Evolutionary conservation across 1,284 basidiomycete genomes (phyloP), one percentile per base, ranked within the genome.

Genomic region (Puccinia hordei): DNA sequence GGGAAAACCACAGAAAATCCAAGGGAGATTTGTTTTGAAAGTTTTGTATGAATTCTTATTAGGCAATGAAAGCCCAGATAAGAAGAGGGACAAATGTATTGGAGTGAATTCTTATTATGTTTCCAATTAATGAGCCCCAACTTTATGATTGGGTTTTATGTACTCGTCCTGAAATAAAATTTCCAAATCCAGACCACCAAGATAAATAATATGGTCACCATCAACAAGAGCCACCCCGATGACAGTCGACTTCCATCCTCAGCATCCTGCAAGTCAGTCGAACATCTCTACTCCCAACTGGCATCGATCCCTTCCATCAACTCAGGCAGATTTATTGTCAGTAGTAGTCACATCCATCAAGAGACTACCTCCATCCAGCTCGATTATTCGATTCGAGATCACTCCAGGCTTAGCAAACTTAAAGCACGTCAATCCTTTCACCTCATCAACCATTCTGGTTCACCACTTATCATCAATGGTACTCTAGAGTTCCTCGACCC

Each of bases 251-350:
- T 24, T 4, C 3, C n/a, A 33, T 30, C 35, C 9, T n/a, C 35
- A 35, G 35, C 35, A 35, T 19, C 30, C 4, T 17, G 6, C 6
- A 15, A n/a, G 6, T n/a, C n/a, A n/a, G n/a, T n/a, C n/a, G 66
- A 69, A 22, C 41, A 33, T 27, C 66, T 75, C 38, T 75, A 75
- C 61, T 38, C 38, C 2, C 38, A 61, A 27, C 53, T 77, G 22
- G 75, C 75, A 53, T 53, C 75, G 13, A 77, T 77, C 75, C 75
- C 75, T 9, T 33, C 61, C 49, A 35, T 77, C 49, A 53, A 15
- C 41, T n/a, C 66, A 33, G 66, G 66, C 12, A 30, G 44, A 27
- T 77, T 63, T 61, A 68, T 51, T 61, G n/a, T n/a, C n/a, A n/a
- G n/a, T n/a, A 51, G n/a, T 33, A 35, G 24, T 22, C 61, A 30